phyloP scores from a whole-genome alignment of 2,329 filamentous ascomycete species.

The Hirsutella thompsonii region DNA sequence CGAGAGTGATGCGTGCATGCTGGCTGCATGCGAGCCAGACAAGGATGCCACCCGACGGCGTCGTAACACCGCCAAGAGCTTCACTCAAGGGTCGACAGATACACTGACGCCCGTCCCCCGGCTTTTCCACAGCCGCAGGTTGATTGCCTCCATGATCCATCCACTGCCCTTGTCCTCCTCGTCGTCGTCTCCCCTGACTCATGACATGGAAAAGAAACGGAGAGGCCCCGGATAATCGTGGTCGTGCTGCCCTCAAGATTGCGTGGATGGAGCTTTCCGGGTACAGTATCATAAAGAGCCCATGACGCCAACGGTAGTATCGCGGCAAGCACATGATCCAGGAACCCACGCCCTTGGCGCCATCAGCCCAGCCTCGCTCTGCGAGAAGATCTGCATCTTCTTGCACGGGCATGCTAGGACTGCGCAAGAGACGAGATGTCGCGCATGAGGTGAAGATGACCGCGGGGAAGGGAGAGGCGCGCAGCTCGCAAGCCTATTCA shows the following conservation, averaged over 20 bases:
- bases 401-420: background rate
- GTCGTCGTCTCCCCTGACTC: no score
- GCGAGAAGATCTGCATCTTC: conserved; percentile 1
- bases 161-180: no score
- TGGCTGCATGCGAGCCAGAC: conserved; percentile 7
- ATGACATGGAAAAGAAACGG: background rate
- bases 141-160: no score
- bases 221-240: background rate
- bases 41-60: conserved; percentile 8
- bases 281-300: background rate
- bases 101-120: background rate
- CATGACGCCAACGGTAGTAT: background rate
- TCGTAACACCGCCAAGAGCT: conserved; percentile 5
- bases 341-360: background rate
- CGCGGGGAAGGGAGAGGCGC: background rate
- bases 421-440: conserved; percentile 1
- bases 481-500: no score
- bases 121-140: no score
- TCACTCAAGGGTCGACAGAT: conserved; percentile 5
- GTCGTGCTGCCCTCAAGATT: background rate
- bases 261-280: background rate
- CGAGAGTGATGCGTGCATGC: conserved; percentile 4
- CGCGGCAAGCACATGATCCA: background rate
- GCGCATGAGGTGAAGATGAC: conserved; percentile 1
- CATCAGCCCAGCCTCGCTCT: conserved; percentile 1